phyloP scores from a whole-genome alignment of 2,329 filamentous ascomycete species.

The Leptoxyphium fumago region DNA sequence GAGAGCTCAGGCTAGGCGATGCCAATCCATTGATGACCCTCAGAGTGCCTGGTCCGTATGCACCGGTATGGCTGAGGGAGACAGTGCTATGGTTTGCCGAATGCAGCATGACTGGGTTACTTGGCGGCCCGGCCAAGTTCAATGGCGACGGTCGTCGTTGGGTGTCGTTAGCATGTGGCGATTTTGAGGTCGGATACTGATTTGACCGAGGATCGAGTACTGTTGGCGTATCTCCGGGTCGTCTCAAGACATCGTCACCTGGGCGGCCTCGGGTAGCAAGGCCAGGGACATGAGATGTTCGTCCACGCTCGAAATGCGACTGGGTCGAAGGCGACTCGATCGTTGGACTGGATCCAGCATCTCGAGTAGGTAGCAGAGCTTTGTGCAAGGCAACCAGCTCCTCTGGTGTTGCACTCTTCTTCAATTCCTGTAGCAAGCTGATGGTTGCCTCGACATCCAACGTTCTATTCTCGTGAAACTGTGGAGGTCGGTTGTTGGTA shows the following conservation, averaged over 20 bases:
- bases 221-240: slow-evolving; percentile 4
- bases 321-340: neutral
- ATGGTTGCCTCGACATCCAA: slow-evolving; percentile 33
- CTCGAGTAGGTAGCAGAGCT: slow-evolving; percentile 20
- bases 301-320: neutral
- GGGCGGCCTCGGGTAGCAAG: slow-evolving; percentile 12
- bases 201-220: neutral
- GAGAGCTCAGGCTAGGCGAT: slow-evolving; percentile 28
- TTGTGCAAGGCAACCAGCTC: slow-evolving; percentile 30
- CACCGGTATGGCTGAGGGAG: slow-evolving; percentile 21
- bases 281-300: slow-evolving; percentile 7
- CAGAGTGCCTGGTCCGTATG: slow-evolving; percentile 28
- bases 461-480: slow-evolving; percentile 8
- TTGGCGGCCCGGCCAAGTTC: neutral
- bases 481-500: neutral
- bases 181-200: neutral
- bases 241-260: slow-evolving; percentile 18
- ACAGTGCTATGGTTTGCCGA: neutral
- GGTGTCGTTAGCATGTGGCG: neutral
- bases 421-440: slow-evolving; percentile 31
- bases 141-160: neutral
- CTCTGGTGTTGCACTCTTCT: slow-evolving; percentile 33
- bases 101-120: neutral
- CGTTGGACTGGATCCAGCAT: slow-evolving; percentile 7
- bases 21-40: slow-evolving; percentile 33